phyloP scores from a whole-genome alignment of 345 rosid species.

The Mercurialis annua region DNA sequence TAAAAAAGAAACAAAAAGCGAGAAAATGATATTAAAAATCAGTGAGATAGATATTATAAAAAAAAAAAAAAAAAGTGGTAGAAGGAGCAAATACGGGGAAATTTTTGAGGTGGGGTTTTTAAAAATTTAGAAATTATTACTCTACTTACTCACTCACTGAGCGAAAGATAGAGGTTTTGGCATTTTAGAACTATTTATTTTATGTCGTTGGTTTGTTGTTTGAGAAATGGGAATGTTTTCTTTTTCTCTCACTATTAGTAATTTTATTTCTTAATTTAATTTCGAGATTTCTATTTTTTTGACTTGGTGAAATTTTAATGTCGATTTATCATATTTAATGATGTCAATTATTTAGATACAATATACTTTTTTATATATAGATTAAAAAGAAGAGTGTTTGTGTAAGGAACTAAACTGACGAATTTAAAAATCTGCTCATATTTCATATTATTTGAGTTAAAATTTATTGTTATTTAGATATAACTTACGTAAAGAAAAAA shows the following conservation, averaged over 20 bases:
- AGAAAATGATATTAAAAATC: background rate
- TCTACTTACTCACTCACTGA: background rate
- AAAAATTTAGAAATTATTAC: slow-evolving; percentile 9
- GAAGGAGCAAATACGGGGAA: slow-evolving; percentile 5
- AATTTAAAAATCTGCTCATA: too few relatives aligned
- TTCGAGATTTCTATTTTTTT: too few relatives aligned
- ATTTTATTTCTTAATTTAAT: too few relatives aligned
- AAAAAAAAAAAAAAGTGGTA: background rate
- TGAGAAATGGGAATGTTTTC: background rate
- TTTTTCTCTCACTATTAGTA: background rate
- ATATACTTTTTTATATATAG: background rate
- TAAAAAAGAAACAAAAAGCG: background rate
- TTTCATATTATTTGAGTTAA: too few relatives aligned
- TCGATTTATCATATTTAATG: too few relatives aligned
- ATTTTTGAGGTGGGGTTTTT: slow-evolving; percentile 8
- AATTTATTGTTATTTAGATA: too few relatives aligned
- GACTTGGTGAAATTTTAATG: too few relatives aligned
- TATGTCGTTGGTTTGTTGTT: too few relatives aligned
- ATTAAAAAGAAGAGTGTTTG: too few relatives aligned
- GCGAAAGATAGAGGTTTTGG: slow-evolving; percentile 5
- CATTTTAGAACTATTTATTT: background rate
- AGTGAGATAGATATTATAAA: background rate
- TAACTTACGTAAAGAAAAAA: too few relatives aligned
- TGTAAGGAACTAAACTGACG: too few relatives aligned
- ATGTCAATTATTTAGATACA: too few relatives aligned